phyloP scores from a whole-genome alignment of 2,329 filamentous ascomycete species.

The Clonostachys rosea region DNA sequence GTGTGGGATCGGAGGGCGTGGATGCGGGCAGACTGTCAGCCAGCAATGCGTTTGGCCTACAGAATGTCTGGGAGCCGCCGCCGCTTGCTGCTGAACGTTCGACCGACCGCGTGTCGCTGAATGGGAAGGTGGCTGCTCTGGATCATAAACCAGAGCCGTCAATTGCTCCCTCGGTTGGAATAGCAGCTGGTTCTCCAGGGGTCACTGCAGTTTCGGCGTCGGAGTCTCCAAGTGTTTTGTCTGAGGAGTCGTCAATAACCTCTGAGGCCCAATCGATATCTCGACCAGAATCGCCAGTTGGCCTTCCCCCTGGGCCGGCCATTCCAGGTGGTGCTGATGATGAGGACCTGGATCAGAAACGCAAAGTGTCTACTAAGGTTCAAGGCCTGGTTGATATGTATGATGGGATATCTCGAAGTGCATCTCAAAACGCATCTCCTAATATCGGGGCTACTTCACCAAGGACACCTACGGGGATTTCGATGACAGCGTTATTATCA shows the following conservation, averaged over 20 bases:
- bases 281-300: slow-evolving; percentile 1
- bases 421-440: slow-evolving; percentile 2
- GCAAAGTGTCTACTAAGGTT: slow-evolving; percentile 34
- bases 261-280: not conserved
- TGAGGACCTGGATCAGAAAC: slow-evolving; percentile 5
- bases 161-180: too few species aligned
- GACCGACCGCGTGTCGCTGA: too few species aligned
- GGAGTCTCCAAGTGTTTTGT: too few species aligned
- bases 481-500: too few species aligned
- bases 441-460: too few species aligned
- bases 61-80: not conserved
- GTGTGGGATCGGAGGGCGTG: not conserved
- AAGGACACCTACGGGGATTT: too few species aligned
- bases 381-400: slow-evolving; percentile 45
- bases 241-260: too few species aligned
- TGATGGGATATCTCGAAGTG: slow-evolving; percentile 30
- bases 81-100: too few species aligned
- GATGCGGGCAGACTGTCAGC: not conserved
- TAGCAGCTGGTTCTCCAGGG: too few species aligned
- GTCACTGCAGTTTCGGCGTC: too few species aligned
- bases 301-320: not conserved
- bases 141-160: too few species aligned
- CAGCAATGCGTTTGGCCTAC: not conserved
- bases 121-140: too few species aligned
- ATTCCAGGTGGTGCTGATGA: not conserved